Conservation (phyloP, 108 stramenopile genomes). For the Cylindrotheca closterium region DNA sequence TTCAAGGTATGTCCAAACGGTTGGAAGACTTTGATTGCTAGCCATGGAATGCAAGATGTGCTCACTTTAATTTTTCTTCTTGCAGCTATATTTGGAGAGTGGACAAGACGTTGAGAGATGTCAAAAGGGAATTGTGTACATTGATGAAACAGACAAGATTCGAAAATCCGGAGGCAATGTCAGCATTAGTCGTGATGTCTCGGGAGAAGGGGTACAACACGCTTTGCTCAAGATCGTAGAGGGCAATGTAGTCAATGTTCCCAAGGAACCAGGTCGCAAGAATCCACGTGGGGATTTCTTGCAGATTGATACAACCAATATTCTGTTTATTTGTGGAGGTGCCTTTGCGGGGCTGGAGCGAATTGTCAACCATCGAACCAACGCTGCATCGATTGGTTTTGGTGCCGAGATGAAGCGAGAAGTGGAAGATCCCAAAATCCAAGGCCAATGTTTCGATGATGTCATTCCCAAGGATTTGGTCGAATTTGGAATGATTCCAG, state of each 20-base stretch:
- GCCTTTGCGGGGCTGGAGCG: slow-evolving; percentile 96
- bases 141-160: slow-evolving; percentile 95
- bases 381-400: slow-evolving; percentile 94
- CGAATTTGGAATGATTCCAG: slow-evolving; percentile 95
- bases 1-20: slow-evolving; percentile 62
- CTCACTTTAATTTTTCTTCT: neutral
- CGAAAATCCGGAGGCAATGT: slow-evolving; percentile 90
- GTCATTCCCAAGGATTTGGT: slow-evolving; percentile 95
- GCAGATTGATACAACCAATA: slow-evolving; percentile 96
- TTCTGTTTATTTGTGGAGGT: slow-evolving; percentile 97
- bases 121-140: slow-evolving; percentile 93
- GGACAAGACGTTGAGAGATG: slow-evolving; percentile 93
- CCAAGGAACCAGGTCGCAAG: slow-evolving; percentile 95
- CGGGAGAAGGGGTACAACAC: slow-evolving; percentile 98
- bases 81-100: slow-evolving; percentile 86
- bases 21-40: neutral
- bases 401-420: slow-evolving; percentile 95
- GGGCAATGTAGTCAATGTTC: slow-evolving; percentile 97
- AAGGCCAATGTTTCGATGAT: slow-evolving; percentile 86
- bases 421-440: slow-evolving; percentile 82
- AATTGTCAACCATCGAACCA: slow-evolving; percentile 90
- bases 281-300: slow-evolving; percentile 94
- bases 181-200: slow-evolving; percentile 94
- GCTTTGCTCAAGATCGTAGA: slow-evolving; percentile 98
- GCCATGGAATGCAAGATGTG: neutral